Evolutionary conservation across 2,329 filamentous ascomycete genomes (phyloP), one percentile per base, ranked within the genome.

Genomic region (Coniella lustricola): DNA sequence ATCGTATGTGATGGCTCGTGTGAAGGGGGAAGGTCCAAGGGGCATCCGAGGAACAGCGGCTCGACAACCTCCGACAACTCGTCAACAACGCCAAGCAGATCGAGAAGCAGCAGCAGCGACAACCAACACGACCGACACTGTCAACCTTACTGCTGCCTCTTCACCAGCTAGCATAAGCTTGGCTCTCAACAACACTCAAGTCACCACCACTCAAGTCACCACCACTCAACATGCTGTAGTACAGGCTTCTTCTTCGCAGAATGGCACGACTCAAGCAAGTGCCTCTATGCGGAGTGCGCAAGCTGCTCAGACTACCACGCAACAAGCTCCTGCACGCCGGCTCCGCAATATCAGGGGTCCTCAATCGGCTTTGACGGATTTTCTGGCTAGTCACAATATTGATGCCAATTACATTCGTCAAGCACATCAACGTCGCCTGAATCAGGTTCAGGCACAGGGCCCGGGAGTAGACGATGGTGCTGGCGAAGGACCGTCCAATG

Each of bases 301-400:
- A 10, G 22, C 42, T 42, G 48, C 18, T 20, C 44, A 38, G 18
- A 21, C 40, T 18, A 41, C 38, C n/a, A 36, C 22, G 21, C 44
- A 36, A 31, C 48, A 39, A 32, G 31, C 44, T 44, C 48, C 48
- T 32, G 35, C 48, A 29, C 25, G 25, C 25, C 5, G 5, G 5
- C 5, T 10, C 25, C 25, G 25, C 10, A 29, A 29, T 32, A 53
- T 53, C 37, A 48, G 51, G 50, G 51, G 51, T 48, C 51, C 51
- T 3, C 73, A 75, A 61, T 78, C 75, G 17, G 75, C 75, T 13
- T 59, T 78, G 58, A 78, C 74, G 2, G 73, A 77, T 54, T 78
- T 75, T 51, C 62, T 78, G 37, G 74, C 74, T 29, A 79, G 84
- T 2, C 82, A 87, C 63, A 87, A 87, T 58, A 89, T 89, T 55